Conservation (phyloP, 2,329 filamentous ascomycete genomes). For the Beauveria caledonica region DNA sequence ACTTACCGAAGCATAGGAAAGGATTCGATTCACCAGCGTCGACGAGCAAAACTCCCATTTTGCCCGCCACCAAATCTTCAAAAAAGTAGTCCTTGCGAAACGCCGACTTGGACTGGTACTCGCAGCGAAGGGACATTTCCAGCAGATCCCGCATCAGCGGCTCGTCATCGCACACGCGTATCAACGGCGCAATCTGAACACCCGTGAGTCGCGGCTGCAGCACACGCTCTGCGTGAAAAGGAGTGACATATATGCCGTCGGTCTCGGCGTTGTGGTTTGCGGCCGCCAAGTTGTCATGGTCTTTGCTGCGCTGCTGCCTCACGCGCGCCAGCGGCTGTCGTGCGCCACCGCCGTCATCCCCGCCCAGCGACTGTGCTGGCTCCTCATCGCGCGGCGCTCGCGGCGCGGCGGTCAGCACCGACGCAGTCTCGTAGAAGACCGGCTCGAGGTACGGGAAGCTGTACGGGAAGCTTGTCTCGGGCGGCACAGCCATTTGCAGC, state of each 20-base stretch:
- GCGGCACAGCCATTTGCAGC: slow-evolving; percentile 28
- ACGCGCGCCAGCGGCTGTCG: not conserved
- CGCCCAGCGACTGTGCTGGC: no score
- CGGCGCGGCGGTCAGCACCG: not conserved
- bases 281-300: not conserved
- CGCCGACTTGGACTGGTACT: slow-evolving; percentile 11
- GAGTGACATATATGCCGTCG: slow-evolving; percentile 19
- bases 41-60: slow-evolving; percentile 11
- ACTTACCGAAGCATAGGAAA: slow-evolving; percentile 13
- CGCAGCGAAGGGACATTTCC: slow-evolving; percentile 15
- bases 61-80: slow-evolving; percentile 11
- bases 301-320: not conserved
- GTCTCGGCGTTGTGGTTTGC: not conserved
- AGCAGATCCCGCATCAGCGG: slow-evolving; percentile 13
- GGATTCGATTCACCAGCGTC: slow-evolving; percentile 13
- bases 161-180: slow-evolving; percentile 12
- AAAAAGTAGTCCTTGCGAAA: slow-evolving; percentile 17
- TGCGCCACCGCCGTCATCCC: not conserved
- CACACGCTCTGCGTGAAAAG: slow-evolving; percentile 23
- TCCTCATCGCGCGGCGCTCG: no score
- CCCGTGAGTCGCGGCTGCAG: slow-evolving; percentile 22
- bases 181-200: slow-evolving; percentile 13
- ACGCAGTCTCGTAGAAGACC: slow-evolving; percentile 14
- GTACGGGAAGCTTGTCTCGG: slow-evolving; percentile 31
- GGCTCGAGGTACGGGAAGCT: slow-evolving; percentile 26